Base-by-base conservation (phyloP, 2,329 filamentous ascomycete genomes). In the Claviceps paspali region DNA sequence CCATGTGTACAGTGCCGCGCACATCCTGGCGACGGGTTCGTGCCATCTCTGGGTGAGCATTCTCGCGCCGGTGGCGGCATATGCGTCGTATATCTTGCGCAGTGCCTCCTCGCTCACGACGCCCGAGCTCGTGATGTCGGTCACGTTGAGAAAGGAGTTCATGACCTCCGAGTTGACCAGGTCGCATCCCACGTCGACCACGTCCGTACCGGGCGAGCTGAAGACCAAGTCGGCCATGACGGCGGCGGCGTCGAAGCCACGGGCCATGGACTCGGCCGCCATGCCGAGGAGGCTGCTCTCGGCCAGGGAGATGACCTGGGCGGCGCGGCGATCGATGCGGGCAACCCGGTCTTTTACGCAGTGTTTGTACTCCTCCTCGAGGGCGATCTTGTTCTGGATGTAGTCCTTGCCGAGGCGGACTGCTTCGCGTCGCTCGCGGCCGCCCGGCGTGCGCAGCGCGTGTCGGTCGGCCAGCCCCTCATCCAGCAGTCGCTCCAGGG, bases 21-120 rank as follows among this genome's bases (percentile, higher is more conserved):
- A 52, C 52, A 54, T 54, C 29, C 49, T 46, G 17, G 51, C 52
- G 5, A 49, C 48, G 10, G 52, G 52, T 30, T 54, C 52, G n/a
- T 52, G 45, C 52, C 51, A 54, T 23, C 52, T 42, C 35, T 52
- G 40, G 2, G 51, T 54, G 22, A 54, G 40, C 45, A 51, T 52
- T 26, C 51, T 48, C 21, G 49, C 51, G 6, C 51, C 45, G 2
- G 35, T 40, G 6, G 42, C 41, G 18, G 46, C 41, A 19, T 43
- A 47, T 26, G 46, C 46, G 22, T 48, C 45, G 35, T 47, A 48
- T 6, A 45, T 27, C 21, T 26, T 41, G 27, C 36, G 40, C 35
- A 48, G 39, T 10, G 32, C 41, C 5, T 46, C 41, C 24, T 48
- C 46, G 32, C 40, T 45, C n/a, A 48, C 40, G 23, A 48, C 19